Evolutionary conservation across 176 grass and related monocot genomes (phyloP).

Genomic region (Cocos nucifera): DNA sequence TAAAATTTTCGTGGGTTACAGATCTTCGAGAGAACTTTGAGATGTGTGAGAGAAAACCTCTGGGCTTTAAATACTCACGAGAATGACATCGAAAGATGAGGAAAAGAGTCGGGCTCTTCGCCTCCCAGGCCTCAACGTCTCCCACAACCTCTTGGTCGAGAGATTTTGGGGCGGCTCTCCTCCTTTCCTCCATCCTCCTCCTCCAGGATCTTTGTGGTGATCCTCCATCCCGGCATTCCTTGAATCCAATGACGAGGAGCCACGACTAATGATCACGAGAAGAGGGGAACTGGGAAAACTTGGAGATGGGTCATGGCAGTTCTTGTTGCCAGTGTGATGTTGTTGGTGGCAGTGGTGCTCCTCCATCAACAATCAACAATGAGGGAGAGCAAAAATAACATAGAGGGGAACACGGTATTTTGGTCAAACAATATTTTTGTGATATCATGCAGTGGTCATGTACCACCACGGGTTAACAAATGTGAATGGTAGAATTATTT

Average conservation of each 20-base stretch:
- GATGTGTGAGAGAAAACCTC: too few species aligned
- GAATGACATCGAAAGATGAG: too few species aligned
- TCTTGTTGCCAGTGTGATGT: constrained; percentile 26
- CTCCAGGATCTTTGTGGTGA: constrained; percentile 37
- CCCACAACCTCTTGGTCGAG: constrained; percentile 43
- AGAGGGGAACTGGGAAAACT: neutral
- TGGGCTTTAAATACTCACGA: too few species aligned
- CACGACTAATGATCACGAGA: neutral
- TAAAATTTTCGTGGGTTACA: too few species aligned
- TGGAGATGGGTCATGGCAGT: neutral
- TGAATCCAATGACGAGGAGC: neutral
- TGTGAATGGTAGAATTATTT: too few species aligned
- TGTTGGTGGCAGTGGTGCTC: constrained; percentile 23
- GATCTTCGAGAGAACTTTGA: too few species aligned
- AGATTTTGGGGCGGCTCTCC: constrained; percentile 31
- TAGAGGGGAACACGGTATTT: neutral
- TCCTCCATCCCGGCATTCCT: constrained; percentile 30
- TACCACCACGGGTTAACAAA: too few species aligned
- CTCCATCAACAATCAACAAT: neutral
- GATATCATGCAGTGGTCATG: too few species aligned
- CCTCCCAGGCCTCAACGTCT: constrained; percentile 52
- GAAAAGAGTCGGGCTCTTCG: too few species aligned
- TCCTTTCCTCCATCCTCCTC: constrained; percentile 59
- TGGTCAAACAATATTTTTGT: too few species aligned
- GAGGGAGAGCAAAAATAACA: constrained; percentile 10